phyloP scores from a whole-genome alignment of 2,329 filamentous ascomycete species.

The Hypoxylon rubiginosum region DNA sequence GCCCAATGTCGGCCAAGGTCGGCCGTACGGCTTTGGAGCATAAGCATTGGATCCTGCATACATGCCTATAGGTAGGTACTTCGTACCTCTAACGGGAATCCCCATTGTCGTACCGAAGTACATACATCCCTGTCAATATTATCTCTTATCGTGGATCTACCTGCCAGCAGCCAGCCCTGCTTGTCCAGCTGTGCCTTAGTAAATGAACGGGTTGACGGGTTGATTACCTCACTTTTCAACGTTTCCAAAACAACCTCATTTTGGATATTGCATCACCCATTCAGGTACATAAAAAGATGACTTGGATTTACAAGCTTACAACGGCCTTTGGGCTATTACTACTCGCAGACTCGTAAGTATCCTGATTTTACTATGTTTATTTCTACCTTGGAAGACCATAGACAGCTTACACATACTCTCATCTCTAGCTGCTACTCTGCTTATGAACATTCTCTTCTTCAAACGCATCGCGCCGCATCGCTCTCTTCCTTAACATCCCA shows the following conservation, averaged over 20 bases:
- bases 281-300: constrained; percentile 66
- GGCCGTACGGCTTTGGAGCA: constrained; percentile 24
- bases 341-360: constrained; percentile 85
- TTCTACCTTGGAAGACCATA: background rate
- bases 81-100: background rate
- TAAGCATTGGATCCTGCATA: constrained; percentile 27
- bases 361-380: constrained; percentile 1
- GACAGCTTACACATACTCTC: constrained; percentile 34
- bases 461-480: constrained; percentile 67
- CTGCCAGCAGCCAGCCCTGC: background rate
- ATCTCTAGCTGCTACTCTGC: constrained; percentile 88
- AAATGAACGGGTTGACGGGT: constrained; percentile 6
- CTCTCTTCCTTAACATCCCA: constrained; percentile 61
- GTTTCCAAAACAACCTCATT: constrained; percentile 7
- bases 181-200: background rate
- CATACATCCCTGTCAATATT: background rate
- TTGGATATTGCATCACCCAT: constrained; percentile 8
- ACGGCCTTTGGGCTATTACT: constrained; percentile 83
- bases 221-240: constrained; percentile 26
- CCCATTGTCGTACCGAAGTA: background rate
- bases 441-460: constrained; percentile 87
- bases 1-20: background rate
- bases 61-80: background rate
- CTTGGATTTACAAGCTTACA: constrained; percentile 76
- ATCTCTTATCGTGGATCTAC: background rate